Evolutionary conservation across 2,329 filamentous ascomycete genomes (phyloP).

Genomic region (Talaromyces amestolkiae): DNA sequence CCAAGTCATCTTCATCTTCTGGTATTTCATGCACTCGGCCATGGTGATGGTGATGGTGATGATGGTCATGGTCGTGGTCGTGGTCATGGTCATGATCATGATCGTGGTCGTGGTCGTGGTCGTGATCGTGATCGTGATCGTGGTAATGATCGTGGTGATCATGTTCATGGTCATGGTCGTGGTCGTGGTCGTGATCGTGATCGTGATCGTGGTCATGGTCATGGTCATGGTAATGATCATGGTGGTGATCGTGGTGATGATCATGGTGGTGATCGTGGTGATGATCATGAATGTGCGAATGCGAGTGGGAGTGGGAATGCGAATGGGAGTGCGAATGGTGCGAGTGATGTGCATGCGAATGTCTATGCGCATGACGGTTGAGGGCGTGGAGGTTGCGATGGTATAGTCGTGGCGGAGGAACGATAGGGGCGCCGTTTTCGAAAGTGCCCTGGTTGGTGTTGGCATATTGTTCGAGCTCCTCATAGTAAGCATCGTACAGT

Average conservation of each 20-base stretch:
- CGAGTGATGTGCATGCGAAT: conserved; percentile 43
- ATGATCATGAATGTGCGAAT: conserved; percentile 10
- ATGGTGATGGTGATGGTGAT: conserved; percentile 54
- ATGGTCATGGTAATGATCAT: neutral
- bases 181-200: neutral
- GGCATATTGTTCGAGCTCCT: conserved; percentile 95
- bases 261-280: neutral
- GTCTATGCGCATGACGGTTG: conserved; percentile 56
- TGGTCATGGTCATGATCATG: conserved; percentile 53
- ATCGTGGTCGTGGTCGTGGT: conserved; percentile 47
- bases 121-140: conserved; percentile 51
- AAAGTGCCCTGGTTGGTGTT: conserved; percentile 68
- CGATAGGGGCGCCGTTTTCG: conserved; percentile 65
- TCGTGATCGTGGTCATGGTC: neutral
- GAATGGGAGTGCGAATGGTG: conserved; percentile 15
- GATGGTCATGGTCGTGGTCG: conserved; percentile 54
- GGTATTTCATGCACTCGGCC: conserved; percentile 65
- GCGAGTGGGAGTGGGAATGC: conserved; percentile 8
- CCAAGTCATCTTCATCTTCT: conserved; percentile 48
- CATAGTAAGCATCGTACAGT: conserved; percentile 96
- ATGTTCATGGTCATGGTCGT: neutral
- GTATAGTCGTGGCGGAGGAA: conserved; percentile 64
- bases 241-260: neutral
- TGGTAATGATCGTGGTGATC: neutral
- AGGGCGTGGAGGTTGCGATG: conserved; percentile 55